Conservation (phyloP, 2,329 filamentous ascomycete species). For the Trichoderma lentiforme region DNA sequence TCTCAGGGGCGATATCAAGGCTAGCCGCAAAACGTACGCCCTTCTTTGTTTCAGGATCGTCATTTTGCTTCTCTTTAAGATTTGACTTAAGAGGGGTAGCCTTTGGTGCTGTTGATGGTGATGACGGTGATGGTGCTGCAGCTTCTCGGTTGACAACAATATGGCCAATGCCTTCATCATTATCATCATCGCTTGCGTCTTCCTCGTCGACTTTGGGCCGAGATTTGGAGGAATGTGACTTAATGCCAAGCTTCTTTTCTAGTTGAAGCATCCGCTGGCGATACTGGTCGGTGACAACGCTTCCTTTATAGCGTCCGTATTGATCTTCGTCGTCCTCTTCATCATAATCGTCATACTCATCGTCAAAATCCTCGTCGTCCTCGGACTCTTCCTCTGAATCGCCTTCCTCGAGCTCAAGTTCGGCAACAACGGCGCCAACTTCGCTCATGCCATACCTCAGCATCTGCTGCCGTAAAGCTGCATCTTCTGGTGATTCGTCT, state of each 20-base stretch:
- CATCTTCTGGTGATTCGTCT: conserved; percentile 77
- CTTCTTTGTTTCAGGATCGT: conserved; percentile 49
- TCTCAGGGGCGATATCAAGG: conserved; percentile 63
- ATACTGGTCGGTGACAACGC: conserved; percentile 70
- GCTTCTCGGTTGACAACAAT: conserved; percentile 44
- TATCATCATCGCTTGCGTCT: conserved; percentile 40
- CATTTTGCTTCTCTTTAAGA: conserved; percentile 30
- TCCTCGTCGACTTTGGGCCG: conserved; percentile 50
- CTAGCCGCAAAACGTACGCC: conserved; percentile 75
- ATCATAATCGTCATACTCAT: conserved; percentile 50
- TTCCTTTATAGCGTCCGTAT: conserved; percentile 68
- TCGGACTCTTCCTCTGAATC: conserved; percentile 53
- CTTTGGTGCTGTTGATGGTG: conserved; percentile 17
- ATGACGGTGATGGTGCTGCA: conserved; percentile 22
- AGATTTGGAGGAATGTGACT: conserved; percentile 52
- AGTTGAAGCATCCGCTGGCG: conserved; percentile 80
- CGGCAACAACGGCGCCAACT: conserved; percentile 86
- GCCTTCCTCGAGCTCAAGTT: conserved; percentile 77
- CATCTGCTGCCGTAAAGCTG: conserved; percentile 80
- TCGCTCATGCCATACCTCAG: conserved; percentile 84
- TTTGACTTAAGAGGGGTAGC: conserved; percentile 32
- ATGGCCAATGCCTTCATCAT: conserved; percentile 55
- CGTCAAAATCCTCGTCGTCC: conserved; percentile 51
- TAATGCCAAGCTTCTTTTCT: conserved; percentile 69
- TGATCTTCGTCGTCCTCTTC: conserved; percentile 69